phyloP scores from a whole-genome alignment of 1,284 basidiomycete species.

The Marasmius tenuissimus region DNA sequence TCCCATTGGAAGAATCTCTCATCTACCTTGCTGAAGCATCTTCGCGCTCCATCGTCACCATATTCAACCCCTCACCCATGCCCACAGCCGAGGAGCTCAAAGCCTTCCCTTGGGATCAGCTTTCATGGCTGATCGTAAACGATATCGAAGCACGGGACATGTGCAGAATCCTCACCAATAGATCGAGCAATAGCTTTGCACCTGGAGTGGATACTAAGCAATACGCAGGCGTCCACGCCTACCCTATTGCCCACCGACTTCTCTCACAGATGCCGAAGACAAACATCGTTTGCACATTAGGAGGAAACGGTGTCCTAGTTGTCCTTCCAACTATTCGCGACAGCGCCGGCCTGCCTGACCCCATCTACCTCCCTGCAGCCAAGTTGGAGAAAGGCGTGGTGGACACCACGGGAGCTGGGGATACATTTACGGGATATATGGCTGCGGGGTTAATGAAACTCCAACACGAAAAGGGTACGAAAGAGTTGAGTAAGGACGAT shows the following conservation, averaged over 20 bases:
- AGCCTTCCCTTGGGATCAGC: slow-evolving; percentile 46
- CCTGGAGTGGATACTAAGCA: slow-evolving; percentile 1
- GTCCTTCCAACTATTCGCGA: slow-evolving; percentile 27
- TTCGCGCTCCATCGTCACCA: slow-evolving; percentile 24
- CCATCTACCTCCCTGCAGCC: slow-evolving; percentile 46
- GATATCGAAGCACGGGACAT: slow-evolving; percentile 47
- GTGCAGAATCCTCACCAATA: slow-evolving; percentile 24
- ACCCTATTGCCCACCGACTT: slow-evolving; percentile 6
- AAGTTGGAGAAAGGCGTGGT: slow-evolving; percentile 36
- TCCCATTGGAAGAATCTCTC: slow-evolving; percentile 42
- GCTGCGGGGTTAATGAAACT: slow-evolving; percentile 52
- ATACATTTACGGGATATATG: slow-evolving; percentile 61
- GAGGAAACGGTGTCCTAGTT: slow-evolving; percentile 47
- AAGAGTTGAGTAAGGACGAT: slow-evolving; percentile 30
- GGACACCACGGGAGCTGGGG: slow-evolving; percentile 62
- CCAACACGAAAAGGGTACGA: slow-evolving; percentile 19
- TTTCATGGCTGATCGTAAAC: slow-evolving; percentile 58
- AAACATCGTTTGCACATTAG: slow-evolving; percentile 58
- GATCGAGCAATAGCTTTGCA: slow-evolving; percentile 6
- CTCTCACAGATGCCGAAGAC: slow-evolving; percentile 28
- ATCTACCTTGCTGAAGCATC: slow-evolving; percentile 27
- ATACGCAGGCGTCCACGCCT: slow-evolving; percentile 9
- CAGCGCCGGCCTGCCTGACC: slow-evolving; percentile 9
- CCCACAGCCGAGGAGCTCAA: slow-evolving; percentile 37
- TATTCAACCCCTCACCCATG: slow-evolving; percentile 60